A percentile compares a stretch with the other conserved stretches of the same genome.
phyloP scores from a whole-genome alignment of 768 basidiomycete genomes.

The Austroboletus eburneus region DNA sequence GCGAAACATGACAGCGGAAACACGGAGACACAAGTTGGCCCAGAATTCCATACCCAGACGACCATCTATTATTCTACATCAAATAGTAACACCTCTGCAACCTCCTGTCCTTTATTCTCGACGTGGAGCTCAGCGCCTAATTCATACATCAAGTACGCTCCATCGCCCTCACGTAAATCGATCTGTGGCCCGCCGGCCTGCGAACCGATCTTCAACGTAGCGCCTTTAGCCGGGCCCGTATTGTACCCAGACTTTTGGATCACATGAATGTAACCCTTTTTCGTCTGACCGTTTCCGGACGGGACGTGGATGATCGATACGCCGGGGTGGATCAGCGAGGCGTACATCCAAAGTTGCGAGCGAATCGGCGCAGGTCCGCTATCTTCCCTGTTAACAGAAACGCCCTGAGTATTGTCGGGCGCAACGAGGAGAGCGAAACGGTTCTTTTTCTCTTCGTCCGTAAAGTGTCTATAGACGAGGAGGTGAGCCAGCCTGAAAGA shows the following conservation, averaged over 20 bases:
- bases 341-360: slow-evolving; percentile 64
- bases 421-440: slow-evolving; percentile 74
- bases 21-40: too few species aligned
- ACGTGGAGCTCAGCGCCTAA: slow-evolving; percentile 34
- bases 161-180: slow-evolving; percentile 82
- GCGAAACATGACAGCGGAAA: too few species aligned
- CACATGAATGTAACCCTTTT: slow-evolving; percentile 81
- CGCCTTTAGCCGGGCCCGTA: slow-evolving; percentile 50
- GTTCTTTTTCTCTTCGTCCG: slow-evolving; percentile 77
- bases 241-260: slow-evolving; percentile 85
- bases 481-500: too few species aligned
- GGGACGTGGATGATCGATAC: slow-evolving; percentile 52
- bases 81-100: slow-evolving; percentile 77
- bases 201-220: slow-evolving; percentile 48
- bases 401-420: slow-evolving; percentile 56
- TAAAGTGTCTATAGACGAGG: slow-evolving; percentile 57
- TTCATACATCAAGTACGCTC: slow-evolving; percentile 63
- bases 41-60: too few species aligned
- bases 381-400: slow-evolving; percentile 58
- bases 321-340: slow-evolving; percentile 63
- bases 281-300: slow-evolving; percentile 30
- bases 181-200: slow-evolving; percentile 38
- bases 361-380: slow-evolving; percentile 80
- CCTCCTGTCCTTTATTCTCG: slow-evolving; percentile 60
- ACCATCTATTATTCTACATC: slow-evolving; percentile 56